Conservation (phyloP, 306 rosid species). For the Malus sylvestris region DNA sequence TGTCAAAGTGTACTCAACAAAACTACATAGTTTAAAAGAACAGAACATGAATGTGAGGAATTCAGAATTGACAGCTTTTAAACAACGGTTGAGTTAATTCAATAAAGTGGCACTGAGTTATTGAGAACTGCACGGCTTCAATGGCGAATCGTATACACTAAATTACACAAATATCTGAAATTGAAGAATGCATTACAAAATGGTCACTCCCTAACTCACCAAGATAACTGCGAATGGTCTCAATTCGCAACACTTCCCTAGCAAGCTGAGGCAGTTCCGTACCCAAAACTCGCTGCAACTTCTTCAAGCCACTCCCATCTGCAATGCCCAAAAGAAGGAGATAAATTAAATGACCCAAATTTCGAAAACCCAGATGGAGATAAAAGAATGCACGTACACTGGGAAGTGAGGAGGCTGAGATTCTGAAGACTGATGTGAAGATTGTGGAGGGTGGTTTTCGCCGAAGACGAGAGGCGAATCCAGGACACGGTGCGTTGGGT, state of each 20-base stretch:
- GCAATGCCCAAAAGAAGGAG: not conserved
- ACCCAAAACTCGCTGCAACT: conserved; percentile 27
- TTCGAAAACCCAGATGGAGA: not conserved
- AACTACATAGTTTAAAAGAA: not conserved
- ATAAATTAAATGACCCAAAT: not conserved
- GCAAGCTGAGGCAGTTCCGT: conserved; percentile 52
- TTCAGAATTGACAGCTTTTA: not conserved
- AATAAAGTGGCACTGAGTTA: not conserved
- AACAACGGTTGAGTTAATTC: not conserved
- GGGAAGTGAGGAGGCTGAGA: conserved; percentile 51
- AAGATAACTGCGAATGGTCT: conserved; percentile 44
- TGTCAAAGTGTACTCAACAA: not conserved
- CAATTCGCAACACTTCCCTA: conserved; percentile 36
- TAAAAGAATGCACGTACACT: conserved; percentile 22
- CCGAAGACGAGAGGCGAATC: conserved; percentile 43
- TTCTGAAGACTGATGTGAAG: conserved; percentile 35
- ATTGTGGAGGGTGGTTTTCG: conserved; percentile 28
- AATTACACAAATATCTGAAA: too few relatives aligned
- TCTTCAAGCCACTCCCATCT: conserved; percentile 50
- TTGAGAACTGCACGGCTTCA: not conserved
- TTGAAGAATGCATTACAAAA: too few relatives aligned
- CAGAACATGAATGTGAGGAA: not conserved
- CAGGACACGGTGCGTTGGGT: conserved; percentile 45
- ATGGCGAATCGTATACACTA: not conserved
- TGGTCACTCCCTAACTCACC: conserved; percentile 30